Conservation (phyloP, 202 grass and related monocot genomes). For the Schoenoplectus triqueter region DNA sequence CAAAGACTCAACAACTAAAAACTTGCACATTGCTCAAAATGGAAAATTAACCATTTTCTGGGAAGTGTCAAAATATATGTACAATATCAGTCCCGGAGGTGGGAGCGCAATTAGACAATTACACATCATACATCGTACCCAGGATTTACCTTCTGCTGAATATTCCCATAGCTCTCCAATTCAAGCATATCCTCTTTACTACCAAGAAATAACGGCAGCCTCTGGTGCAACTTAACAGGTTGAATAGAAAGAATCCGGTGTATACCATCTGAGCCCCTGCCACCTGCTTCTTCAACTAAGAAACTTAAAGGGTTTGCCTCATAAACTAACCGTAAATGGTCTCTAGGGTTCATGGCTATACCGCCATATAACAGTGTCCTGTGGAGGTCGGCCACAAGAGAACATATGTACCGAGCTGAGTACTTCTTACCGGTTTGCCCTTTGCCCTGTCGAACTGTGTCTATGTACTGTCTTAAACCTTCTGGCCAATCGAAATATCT, state of each 20-base stretch:
- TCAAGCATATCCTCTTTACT: constrained; percentile 89
- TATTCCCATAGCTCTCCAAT: constrained; percentile 82
- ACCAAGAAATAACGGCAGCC: constrained; percentile 82
- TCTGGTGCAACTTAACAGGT: constrained; percentile 89
- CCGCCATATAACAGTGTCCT: constrained; percentile 84
- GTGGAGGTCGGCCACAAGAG: constrained; percentile 87
- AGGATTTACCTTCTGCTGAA: constrained; percentile 95
- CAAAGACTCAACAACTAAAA: neutral
- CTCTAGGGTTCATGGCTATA: constrained; percentile 91
- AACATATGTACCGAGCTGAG: constrained; percentile 88
- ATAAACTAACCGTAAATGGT: constrained; percentile 86
- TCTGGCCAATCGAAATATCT: constrained; percentile 94
- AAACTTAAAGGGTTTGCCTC: constrained; percentile 94
- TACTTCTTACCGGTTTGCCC: constrained; percentile 93
- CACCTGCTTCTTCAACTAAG: constrained; percentile 80
- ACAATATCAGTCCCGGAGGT: constrained; percentile 9
- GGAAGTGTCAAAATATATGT: neutral
- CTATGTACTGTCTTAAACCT: constrained; percentile 83
- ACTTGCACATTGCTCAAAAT: constrained; percentile 10
- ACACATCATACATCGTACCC: constrained; percentile 72
- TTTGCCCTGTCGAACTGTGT: constrained; percentile 87
- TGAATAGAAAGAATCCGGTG: constrained; percentile 76
- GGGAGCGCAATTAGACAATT: neutral
- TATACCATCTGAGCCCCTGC: constrained; percentile 88
- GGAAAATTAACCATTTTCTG: neutral